Percentiles rank a stretch among this genome's conserved stretches.
Conservation (phyloP, 345 rosid genomes). For the Salix exigua region DNA sequence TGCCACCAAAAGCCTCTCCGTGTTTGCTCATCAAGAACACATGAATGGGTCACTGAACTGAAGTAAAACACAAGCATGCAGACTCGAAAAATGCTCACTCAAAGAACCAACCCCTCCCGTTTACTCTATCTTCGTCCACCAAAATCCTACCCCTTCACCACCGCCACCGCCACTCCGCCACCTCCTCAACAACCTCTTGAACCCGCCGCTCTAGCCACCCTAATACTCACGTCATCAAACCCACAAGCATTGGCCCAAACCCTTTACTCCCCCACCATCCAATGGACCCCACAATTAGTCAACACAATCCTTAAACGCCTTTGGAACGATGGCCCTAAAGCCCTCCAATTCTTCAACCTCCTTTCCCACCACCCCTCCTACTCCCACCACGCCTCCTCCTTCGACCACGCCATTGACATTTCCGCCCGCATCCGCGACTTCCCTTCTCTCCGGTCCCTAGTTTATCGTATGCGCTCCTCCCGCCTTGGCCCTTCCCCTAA, state of each 20-base stretch:
- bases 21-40: too few species aligned
- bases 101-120: neutral
- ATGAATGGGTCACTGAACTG: too few species aligned
- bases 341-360: slow-evolving; percentile 66
- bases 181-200: slow-evolving; percentile 14
- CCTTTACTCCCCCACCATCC: slow-evolving; percentile 42
- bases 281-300: slow-evolving; percentile 65
- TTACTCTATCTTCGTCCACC: slow-evolving; percentile 1
- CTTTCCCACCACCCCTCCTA: slow-evolving; percentile 49
- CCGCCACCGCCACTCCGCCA: neutral
- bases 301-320: slow-evolving; percentile 59
- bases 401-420: slow-evolving; percentile 77
- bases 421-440: slow-evolving; percentile 69
- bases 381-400: slow-evolving; percentile 58
- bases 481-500: slow-evolving; percentile 61
- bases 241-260: slow-evolving; percentile 29
- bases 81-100: neutral
- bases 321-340: slow-evolving; percentile 86
- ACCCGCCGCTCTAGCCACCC: slow-evolving; percentile 28
- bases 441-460: slow-evolving; percentile 44
- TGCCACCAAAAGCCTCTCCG: too few species aligned
- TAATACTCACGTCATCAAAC: slow-evolving; percentile 39
- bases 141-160: neutral
- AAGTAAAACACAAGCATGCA: too few species aligned
- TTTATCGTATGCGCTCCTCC: slow-evolving; percentile 65